These are phyloP conservation scores for Chernovozyma sophiae-reginae DNA, from an alignment of 1,139 yeast genomes.

Conservation along the genomic window DNA sequence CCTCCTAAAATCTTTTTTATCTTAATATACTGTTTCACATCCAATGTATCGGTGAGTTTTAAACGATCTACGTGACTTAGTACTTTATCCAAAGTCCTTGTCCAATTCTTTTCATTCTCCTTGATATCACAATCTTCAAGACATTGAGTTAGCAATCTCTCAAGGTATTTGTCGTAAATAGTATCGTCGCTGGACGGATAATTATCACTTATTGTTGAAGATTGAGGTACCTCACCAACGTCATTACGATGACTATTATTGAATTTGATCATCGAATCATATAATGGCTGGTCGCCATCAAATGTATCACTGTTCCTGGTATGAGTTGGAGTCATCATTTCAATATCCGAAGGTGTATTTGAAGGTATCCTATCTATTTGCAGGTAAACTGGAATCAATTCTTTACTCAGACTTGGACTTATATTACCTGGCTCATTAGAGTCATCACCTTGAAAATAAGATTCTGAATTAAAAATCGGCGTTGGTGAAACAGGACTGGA, in stretches of 20 bases:
- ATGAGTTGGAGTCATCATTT: slow-evolving; percentile 6
- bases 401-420: background rate
- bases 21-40: slow-evolving; percentile 83
- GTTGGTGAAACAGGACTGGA: slow-evolving; percentile 11
- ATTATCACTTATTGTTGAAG: background rate
- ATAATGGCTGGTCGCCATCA: slow-evolving; percentile 1
- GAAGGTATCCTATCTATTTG: background rate
- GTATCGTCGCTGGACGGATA: slow-evolving; percentile 10
- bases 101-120: slow-evolving; percentile 43
- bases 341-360: background rate
- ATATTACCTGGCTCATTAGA: background rate
- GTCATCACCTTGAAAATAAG: background rate
- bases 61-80: slow-evolving; percentile 25
- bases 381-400: background rate
- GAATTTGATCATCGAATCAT: slow-evolving; percentile 1
- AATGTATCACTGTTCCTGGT: slow-evolving; percentile 5
- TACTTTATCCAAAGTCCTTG: slow-evolving; percentile 19
- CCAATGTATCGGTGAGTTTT: slow-evolving; percentile 65
- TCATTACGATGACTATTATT: background rate
- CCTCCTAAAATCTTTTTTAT: slow-evolving; percentile 84
- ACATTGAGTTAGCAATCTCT: slow-evolving; percentile 55
- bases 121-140: slow-evolving; percentile 52
- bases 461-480: slow-evolving; percentile 4
- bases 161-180: slow-evolving; percentile 24
- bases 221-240: background rate